Conservation (phyloP, 768 basidiomycete species). For the Paxillus ammoniavirescens region DNA sequence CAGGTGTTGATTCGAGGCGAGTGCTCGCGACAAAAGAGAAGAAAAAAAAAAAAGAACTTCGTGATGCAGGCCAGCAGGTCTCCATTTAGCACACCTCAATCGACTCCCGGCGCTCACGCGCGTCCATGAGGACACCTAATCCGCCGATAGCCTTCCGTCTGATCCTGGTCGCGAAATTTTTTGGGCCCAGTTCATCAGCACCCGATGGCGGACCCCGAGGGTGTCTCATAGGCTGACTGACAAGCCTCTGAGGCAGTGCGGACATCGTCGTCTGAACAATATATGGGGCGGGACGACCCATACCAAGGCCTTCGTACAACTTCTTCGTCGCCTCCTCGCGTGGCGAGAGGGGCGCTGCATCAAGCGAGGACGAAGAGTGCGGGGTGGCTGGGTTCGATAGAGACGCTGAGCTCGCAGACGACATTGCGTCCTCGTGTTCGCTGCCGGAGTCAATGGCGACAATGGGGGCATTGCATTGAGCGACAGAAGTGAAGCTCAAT, state of each 20-base stretch:
- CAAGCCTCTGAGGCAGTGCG: slow-evolving; percentile 50
- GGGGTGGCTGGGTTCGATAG: slow-evolving; percentile 78
- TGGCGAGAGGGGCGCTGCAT: slow-evolving; percentile 63
- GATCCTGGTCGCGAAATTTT: slow-evolving; percentile 87
- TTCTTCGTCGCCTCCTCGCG: slow-evolving; percentile 87
- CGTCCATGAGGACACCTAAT: slow-evolving; percentile 74
- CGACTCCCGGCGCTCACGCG: slow-evolving; percentile 75
- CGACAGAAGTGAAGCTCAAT: slow-evolving; percentile 54
- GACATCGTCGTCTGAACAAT: slow-evolving; percentile 20
- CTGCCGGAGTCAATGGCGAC: slow-evolving; percentile 58
- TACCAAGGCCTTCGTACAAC: slow-evolving; percentile 85
- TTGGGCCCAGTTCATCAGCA: slow-evolving; percentile 81
- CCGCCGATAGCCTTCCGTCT: slow-evolving; percentile 83
- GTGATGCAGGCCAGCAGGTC: slow-evolving; percentile 4
- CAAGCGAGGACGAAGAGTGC: slow-evolving; percentile 60
- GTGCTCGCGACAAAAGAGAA: slow-evolving; percentile 9
- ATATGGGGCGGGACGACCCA: slow-evolving; percentile 62
- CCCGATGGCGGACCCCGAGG: slow-evolving; percentile 86
- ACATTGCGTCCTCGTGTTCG: slow-evolving; percentile 54
- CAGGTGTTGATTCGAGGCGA: slow-evolving; percentile 14
- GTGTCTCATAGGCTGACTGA: slow-evolving; percentile 77
- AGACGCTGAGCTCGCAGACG: slow-evolving; percentile 58
- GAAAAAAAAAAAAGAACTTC: neutral
- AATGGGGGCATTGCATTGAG: slow-evolving; percentile 44
- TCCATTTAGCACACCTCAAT: slow-evolving; percentile 62